Evolutionary conservation across 2,329 filamentous ascomycete species (phyloP).

Genomic region (Westerdykella ornata): DNA sequence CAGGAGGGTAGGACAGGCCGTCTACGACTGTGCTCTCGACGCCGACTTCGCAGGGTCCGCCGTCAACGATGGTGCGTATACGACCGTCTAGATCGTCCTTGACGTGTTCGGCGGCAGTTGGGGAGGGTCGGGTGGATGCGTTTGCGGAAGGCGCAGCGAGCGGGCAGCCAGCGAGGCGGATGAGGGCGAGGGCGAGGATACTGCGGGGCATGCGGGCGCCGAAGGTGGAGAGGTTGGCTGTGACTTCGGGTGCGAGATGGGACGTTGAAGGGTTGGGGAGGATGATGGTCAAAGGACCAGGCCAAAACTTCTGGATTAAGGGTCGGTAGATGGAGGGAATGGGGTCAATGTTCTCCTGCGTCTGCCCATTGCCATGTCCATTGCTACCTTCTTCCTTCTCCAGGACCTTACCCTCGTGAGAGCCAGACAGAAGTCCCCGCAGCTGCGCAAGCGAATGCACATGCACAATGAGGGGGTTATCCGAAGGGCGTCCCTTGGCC

Average conservation of each 20-base stretch:
- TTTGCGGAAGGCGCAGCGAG: conserved; percentile 92
- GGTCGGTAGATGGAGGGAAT: conserved; percentile 72
- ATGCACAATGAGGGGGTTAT: conserved; percentile 95
- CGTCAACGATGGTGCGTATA: conserved; percentile 83
- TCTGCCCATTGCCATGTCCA: background rate
- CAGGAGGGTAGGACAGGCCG: conserved; percentile 72
- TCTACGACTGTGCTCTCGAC: conserved; percentile 98
- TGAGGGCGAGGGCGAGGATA: conserved; percentile 78
- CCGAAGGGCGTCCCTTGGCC: conserved; percentile 81
- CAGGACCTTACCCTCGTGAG: background rate
- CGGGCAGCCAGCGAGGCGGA: conserved; percentile 68
- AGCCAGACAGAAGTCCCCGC: conserved; percentile 50
- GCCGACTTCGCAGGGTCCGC: conserved; percentile 77
- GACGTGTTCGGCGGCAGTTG: conserved; percentile 85
- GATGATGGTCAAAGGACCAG: conserved; percentile 85
- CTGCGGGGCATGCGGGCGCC: conserved; percentile 85
- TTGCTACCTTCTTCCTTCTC: background rate
- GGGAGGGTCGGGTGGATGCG: conserved; percentile 85
- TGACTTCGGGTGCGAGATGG: conserved; percentile 80
- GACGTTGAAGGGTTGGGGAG: conserved; percentile 67
- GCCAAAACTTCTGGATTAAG: conserved; percentile 82
- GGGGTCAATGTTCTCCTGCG: conserved; percentile 26
- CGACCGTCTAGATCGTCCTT: conserved; percentile 73
- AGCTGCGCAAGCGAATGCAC: conserved; percentile 75
- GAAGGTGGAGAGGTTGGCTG: conserved; percentile 76